Evolutionary conservation across 2,329 filamentous ascomycete genomes (phyloP).

Genomic region (Penicillium sp.): DNA sequence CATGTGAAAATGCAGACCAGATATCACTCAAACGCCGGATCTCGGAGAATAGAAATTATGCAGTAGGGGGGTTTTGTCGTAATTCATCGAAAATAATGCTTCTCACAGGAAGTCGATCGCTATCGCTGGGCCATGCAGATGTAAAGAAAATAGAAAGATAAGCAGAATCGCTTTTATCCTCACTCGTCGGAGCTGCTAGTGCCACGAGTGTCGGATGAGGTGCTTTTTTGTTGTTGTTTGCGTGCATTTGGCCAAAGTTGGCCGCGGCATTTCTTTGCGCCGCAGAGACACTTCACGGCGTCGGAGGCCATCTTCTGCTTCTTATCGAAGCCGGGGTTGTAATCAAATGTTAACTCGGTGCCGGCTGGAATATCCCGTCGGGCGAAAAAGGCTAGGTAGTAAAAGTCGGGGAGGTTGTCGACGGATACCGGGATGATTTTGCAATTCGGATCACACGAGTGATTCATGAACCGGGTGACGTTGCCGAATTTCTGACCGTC

Average conservation of each 20-base stretch:
- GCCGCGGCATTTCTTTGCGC: slow-evolving; percentile 47
- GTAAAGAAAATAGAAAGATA: background rate
- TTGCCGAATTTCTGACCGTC: slow-evolving; percentile 50
- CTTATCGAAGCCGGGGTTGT: slow-evolving; percentile 41
- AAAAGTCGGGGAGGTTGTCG: slow-evolving; percentile 45
- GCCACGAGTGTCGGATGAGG: background rate
- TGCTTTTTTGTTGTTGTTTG: slow-evolving; percentile 35
- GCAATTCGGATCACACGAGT: slow-evolving; percentile 54
- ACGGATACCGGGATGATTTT: slow-evolving; percentile 49
- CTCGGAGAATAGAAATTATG: background rate
- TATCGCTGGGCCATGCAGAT: background rate
- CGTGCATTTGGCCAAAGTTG: slow-evolving; percentile 49
- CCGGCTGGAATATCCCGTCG: slow-evolving; percentile 44
- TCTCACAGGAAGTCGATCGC: background rate
- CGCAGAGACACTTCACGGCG: slow-evolving; percentile 50
- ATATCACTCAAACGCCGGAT: background rate
- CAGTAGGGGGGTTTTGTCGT: background rate
- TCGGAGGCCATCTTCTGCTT: slow-evolving; percentile 37
- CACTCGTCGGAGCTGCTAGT: background rate
- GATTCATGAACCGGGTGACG: slow-evolving; percentile 53
- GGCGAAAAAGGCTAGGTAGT: slow-evolving; percentile 54
- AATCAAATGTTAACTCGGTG: slow-evolving; percentile 54
- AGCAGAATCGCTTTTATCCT: background rate
- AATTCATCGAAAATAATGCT: background rate
- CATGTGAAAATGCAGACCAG: background rate